Conservation (phyloP, 2,329 filamentous ascomycete genomes). For the Colletotrichum limetticola region DNA sequence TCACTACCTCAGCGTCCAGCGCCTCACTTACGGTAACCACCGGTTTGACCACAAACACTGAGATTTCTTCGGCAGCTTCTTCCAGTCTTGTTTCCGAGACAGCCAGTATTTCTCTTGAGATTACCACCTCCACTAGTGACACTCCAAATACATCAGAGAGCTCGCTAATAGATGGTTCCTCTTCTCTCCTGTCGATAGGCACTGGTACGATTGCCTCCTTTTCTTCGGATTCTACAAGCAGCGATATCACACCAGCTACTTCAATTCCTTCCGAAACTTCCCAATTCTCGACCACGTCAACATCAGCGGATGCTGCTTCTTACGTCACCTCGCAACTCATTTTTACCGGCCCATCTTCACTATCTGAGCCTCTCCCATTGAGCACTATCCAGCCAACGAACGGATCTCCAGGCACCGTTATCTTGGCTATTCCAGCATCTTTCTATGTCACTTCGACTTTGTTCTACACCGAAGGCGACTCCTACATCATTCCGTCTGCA, state of each 20-base stretch:
- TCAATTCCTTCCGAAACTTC: background rate
- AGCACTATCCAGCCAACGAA: background rate
- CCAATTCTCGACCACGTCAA: background rate
- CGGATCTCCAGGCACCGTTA: background rate
- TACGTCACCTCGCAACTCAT: conserved; percentile 1
- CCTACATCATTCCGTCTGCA: background rate
- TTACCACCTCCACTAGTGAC: background rate
- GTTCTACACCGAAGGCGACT: background rate
- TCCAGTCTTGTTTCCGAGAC: background rate
- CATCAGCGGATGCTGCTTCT: background rate
- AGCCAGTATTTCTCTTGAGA: background rate
- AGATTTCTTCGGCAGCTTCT: background rate
- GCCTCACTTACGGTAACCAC: background rate
- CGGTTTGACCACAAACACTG: background rate
- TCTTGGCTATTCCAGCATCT: background rate
- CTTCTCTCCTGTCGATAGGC: background rate
- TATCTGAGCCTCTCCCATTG: background rate
- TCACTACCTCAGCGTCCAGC: background rate
- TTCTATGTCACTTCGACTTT: conserved; percentile 3
- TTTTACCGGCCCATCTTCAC: background rate
- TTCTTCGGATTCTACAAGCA: background rate
- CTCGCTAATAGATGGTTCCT: background rate
- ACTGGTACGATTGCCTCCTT: background rate
- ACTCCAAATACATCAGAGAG: background rate
- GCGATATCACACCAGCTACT: background rate